Conservation (phyloP, 352 stramenopile species). For the Globisporangium emineosum region DNA sequence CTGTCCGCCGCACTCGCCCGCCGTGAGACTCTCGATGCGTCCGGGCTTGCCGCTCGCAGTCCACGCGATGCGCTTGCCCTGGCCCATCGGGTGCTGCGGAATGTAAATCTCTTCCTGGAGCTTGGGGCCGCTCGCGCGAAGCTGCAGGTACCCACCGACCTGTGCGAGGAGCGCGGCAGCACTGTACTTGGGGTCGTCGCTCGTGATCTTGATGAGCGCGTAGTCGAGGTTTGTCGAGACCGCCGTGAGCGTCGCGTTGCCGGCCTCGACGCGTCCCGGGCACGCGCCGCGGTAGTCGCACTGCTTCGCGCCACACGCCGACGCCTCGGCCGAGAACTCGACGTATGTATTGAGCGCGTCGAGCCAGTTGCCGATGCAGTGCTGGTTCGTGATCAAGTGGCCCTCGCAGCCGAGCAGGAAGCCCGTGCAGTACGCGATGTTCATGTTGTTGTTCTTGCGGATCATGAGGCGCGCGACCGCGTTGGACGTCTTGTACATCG, state of each 20-base stretch:
- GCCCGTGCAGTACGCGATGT: conserved; percentile 66
- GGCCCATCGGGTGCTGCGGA: conserved; percentile 36
- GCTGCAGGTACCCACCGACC: conserved; percentile 33
- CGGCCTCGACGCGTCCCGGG: conserved; percentile 32
- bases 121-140: conserved; percentile 27
- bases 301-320: conserved; percentile 28
- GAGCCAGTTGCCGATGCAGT: conserved; percentile 60
- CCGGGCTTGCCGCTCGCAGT: conserved; percentile 23
- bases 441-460: conserved; percentile 55
- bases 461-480: conserved; percentile 64
- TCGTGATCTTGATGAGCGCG: conserved; percentile 37
- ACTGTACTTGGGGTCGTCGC: conserved; percentile 26
- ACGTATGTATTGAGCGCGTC: conserved; percentile 66
- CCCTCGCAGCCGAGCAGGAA: conserved; percentile 73
- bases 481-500: conserved; percentile 45
- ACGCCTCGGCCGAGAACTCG: conserved; percentile 65
- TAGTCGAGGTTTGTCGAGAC: conserved; percentile 44
- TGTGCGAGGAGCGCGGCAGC: conserved; percentile 35
- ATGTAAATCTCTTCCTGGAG: conserved; percentile 43
- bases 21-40: conserved; percentile 29
- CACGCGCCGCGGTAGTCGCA: conserved; percentile 43
- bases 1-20: conserved; percentile 39
- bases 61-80: conserved; percentile 36
- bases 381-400: conserved; percentile 78
- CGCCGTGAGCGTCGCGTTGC: conserved; percentile 33